phyloP scores from a whole-genome alignment of 192 early-diverging fungal genomes.

The Thoreauomyces humboldtii region DNA sequence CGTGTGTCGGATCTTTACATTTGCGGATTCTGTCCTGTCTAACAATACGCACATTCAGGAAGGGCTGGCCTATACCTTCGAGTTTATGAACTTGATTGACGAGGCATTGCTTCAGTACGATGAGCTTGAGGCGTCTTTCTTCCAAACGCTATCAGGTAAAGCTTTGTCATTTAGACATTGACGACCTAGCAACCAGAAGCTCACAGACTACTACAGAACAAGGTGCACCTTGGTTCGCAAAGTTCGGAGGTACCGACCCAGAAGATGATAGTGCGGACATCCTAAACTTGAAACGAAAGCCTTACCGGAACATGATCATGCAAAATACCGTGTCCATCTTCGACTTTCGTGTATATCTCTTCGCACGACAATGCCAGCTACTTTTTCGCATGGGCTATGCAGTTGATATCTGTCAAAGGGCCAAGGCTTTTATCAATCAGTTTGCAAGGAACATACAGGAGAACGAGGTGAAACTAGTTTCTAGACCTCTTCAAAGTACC shows the following conservation, averaged over 20 bases:
- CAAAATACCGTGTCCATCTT: constrained; percentile 91
- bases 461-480: constrained; percentile 47
- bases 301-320: constrained; percentile 84
- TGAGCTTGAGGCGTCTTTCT: constrained; percentile 93
- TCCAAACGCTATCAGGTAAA: constrained; percentile 81
- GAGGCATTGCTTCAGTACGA: constrained; percentile 94
- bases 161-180: not conserved
- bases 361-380: constrained; percentile 84
- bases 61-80: constrained; percentile 78
- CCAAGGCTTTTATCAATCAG: constrained; percentile 69
- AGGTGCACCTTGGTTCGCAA: constrained; percentile 88
- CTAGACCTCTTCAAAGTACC: not conserved
- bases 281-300: constrained; percentile 72
- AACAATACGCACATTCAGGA: constrained; percentile 49
- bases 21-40: too few relatives aligned
- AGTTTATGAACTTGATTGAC: constrained; percentile 81
- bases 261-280: constrained; percentile 89
- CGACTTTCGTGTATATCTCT: constrained; percentile 95
- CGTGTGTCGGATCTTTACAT: too few relatives aligned
- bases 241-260: constrained; percentile 79
- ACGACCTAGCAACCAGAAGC: too few relatives aligned
- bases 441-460: constrained; percentile 72
- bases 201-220: constrained; percentile 44
- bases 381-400: constrained; percentile 66
- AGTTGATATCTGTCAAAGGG: constrained; percentile 65